Conservation (phyloP, 352 stramenopile genomes). For the Pythium phragmitis region DNA sequence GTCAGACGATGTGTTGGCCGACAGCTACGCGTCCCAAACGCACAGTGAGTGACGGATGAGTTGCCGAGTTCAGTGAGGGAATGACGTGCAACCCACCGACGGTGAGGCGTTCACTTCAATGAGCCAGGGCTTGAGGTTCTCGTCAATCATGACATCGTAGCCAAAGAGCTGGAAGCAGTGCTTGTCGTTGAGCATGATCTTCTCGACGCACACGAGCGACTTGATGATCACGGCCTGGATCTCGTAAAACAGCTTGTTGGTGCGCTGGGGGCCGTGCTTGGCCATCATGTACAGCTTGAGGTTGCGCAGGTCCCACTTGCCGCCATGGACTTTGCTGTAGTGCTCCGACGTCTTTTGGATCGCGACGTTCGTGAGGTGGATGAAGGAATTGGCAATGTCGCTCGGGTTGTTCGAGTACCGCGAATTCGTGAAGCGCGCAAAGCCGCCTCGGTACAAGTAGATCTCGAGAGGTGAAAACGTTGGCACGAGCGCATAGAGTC, state of each 20-base stretch:
- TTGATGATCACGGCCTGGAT: conserved; percentile 91
- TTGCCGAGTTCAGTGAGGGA: too few species aligned
- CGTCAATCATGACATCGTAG: conserved; percentile 92
- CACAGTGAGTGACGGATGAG: conserved; percentile 27
- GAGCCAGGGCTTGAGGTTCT: conserved; percentile 90
- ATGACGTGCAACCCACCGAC: conserved; percentile 40
- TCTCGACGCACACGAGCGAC: conserved; percentile 86
- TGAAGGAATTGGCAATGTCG: conserved; percentile 90
- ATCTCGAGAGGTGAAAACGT: conserved; percentile 91
- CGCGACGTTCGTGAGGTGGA: conserved; percentile 94
- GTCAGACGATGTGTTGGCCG: conserved; percentile 89
- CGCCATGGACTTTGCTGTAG: conserved; percentile 91
- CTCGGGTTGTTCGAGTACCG: conserved; percentile 89
- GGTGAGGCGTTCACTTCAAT: conserved; percentile 94
- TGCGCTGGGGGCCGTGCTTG: conserved; percentile 71
- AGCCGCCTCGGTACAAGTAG: conserved; percentile 91
- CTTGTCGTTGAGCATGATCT: conserved; percentile 95
- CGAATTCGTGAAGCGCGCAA: conserved; percentile 90
- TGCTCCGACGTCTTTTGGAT: conserved; percentile 94
- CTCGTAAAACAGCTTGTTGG: conserved; percentile 89
- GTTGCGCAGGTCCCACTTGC: conserved; percentile 91
- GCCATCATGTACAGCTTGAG: conserved; percentile 92
- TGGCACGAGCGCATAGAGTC: conserved; percentile 92
- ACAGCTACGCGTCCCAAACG: conserved; percentile 50
- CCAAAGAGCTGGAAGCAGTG: conserved; percentile 96